Evolutionary conservation across 768 basidiomycete species (phyloP).

Genomic region (Vararia minispora): DNA sequence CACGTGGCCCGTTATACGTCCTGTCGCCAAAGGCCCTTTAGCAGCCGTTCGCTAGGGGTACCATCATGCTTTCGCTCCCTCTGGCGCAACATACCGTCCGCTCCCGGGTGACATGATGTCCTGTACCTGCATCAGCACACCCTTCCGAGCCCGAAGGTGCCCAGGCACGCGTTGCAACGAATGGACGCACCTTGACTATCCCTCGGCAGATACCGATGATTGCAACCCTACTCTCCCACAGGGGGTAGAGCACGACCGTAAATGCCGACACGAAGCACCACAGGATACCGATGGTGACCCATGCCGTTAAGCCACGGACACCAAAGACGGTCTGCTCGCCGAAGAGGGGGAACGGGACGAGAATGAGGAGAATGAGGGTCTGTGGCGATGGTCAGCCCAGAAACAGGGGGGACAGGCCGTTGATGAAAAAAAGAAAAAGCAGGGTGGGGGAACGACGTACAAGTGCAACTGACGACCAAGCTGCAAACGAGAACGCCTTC

Average conservation of each 20-base stretch:
- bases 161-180: too few species aligned
- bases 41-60: too few species aligned
- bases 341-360: slow-evolving; percentile 83
- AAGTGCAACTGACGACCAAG: slow-evolving; percentile 56
- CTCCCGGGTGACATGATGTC: not conserved
- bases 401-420: not conserved
- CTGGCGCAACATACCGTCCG: not conserved
- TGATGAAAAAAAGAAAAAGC: too few species aligned
- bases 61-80: too few species aligned
- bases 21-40: too few species aligned
- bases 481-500: slow-evolving; percentile 75
- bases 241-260: slow-evolving; percentile 72
- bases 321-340: slow-evolving; percentile 67
- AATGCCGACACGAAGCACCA: slow-evolving; percentile 77
- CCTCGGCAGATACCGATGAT: slow-evolving; percentile 48
- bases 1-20: too few species aligned
- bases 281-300: slow-evolving; percentile 73
- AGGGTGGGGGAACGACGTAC: slow-evolving; percentile 29
- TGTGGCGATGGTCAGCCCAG: slow-evolving; percentile 17
- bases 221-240: slow-evolving; percentile 73
- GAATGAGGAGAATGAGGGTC: slow-evolving; percentile 53
- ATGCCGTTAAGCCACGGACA: slow-evolving; percentile 54
- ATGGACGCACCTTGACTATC: slow-evolving; percentile 52
- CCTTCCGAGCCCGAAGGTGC: too few species aligned
- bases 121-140: too few species aligned